Evolutionary conservation across 257 asterid species (phyloP), one percentile per base, ranked within the genome.

Genomic region (Oldenlandia corymbosa): DNA sequence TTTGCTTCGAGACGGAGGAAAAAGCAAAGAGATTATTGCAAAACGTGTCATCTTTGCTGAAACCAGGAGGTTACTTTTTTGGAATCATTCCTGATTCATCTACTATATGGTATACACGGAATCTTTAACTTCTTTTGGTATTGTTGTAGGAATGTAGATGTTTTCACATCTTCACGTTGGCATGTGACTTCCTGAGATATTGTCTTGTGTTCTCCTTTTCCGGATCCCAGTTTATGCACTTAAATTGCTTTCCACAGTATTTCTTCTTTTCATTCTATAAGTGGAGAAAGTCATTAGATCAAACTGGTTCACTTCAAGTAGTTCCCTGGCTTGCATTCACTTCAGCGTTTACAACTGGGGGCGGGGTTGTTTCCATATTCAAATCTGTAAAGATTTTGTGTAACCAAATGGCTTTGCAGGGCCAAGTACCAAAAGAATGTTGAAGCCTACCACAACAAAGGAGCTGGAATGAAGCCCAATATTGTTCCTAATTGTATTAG

Each of bases 81-180:
- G 98, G 98, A 78, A 81, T 92, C 65, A 85, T 95, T 75, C 92
- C 98, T 56, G 98, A 92, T 78, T 92, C 98, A 65, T 89, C 98
- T 75, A 87, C 98, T 69, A 92, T 92, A 82, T 92, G 98, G 98
- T 92, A 85, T 65, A 88, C 37, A 41, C 24, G 32, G 27, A 37
- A 28, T 42, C 32, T 51, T 64, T n/a, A 8, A 14, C 34, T 34
- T 32, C 31, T 45, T 43, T 5, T 1, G 18, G 60, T 30, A 52
- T 49, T 43, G 28, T 11, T 9, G 4, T 18, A 18, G 47, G 49
- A 51, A 20, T 46, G 21, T 20, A 46, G 24, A 61, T 14, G 18
- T 50, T 24, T 62, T 60, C 21, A 32, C 36, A 1, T 30, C 48
- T 47, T 64, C 30, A 36, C 64, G 42, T 55, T 21, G 57, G 17